Conservation (phyloP, 2,329 filamentous ascomycete genomes). For the Stromatinia cepivora region DNA sequence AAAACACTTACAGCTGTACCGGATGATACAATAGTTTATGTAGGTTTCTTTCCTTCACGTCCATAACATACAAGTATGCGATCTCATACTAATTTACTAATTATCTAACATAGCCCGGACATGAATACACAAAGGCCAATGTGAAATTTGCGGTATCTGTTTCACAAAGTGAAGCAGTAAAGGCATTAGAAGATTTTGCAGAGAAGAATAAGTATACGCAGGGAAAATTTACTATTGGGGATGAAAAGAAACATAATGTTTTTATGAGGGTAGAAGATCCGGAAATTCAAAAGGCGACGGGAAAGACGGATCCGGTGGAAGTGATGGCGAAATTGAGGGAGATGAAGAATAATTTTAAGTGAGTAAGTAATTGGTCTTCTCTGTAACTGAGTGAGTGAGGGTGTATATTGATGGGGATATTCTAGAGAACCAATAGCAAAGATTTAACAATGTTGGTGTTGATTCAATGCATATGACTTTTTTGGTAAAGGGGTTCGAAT, state of each 20-base stretch:
- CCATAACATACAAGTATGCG: neutral
- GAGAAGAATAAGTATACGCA: constrained; percentile 83
- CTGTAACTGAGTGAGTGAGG: neutral
- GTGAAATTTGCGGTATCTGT: constrained; percentile 84
- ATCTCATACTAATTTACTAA: constrained; percentile 24
- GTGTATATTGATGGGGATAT: neutral
- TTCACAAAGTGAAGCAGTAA: constrained; percentile 70
- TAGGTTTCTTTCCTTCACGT: constrained; percentile 47
- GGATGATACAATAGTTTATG: constrained; percentile 88
- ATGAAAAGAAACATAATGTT: constrained; percentile 97
- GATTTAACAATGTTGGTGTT: neutral
- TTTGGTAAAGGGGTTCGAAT: too few species aligned
- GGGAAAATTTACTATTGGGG: constrained; percentile 92
- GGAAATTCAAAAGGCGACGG: constrained; percentile 78
- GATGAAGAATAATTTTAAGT: constrained; percentile 71
- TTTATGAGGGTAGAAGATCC: constrained; percentile 94
- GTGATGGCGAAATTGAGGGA: constrained; percentile 86
- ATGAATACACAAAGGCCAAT: constrained; percentile 98
- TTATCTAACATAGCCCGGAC: constrained; percentile 65
- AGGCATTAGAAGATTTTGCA: constrained; percentile 75
- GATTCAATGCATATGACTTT: neutral
- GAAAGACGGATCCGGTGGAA: constrained; percentile 74
- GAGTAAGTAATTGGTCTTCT: constrained; percentile 26
- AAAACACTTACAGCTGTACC: constrained; percentile 77
- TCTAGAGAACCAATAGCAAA: neutral